Conservation (phyloP, 31 red algal species). For the Bonnemaisonia californica region DNA sequence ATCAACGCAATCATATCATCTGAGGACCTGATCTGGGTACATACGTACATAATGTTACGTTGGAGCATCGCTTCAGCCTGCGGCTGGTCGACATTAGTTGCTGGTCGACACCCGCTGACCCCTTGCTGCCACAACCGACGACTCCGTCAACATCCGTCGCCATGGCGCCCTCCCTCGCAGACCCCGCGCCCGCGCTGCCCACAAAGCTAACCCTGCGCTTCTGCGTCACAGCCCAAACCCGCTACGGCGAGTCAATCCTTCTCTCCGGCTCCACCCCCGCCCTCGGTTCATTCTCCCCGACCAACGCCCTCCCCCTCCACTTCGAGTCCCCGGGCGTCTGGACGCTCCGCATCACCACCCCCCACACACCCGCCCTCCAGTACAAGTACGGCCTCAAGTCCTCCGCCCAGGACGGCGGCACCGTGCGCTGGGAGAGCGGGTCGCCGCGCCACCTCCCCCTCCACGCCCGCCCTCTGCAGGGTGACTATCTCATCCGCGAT, state of each 20-base stretch:
- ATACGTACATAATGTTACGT: too few relatives aligned
- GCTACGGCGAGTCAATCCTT: constrained; percentile 24
- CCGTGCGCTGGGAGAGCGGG: constrained; percentile 26
- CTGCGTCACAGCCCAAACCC: constrained; percentile 37
- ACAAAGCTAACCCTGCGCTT: constrained; percentile 23
- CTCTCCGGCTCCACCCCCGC: constrained; percentile 10
- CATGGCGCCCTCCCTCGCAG: constrained; percentile 3
- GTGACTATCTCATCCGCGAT: constrained; percentile 21
- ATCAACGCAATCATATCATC: too few relatives aligned
- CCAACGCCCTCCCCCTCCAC: neutral
- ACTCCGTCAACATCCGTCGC: neutral
- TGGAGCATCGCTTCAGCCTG: too few relatives aligned
- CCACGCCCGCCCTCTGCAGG: neutral
- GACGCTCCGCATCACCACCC: neutral
- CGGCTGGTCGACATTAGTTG: too few relatives aligned
- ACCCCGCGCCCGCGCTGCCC: neutral
- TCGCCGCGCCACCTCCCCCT: neutral
- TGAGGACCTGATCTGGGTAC: too few relatives aligned
- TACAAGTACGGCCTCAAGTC: constrained; percentile 37
- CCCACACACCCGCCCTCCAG: too few relatives aligned
- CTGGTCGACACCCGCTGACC: too few relatives aligned
- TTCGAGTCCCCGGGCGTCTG: constrained; percentile 48
- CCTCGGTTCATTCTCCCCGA: neutral
- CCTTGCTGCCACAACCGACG: too few relatives aligned
- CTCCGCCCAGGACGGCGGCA: neutral